A percentile compares a stretch with the other conserved stretches of the same genome.
These are phyloP conservation scores for Ceraceosorus bombacis DNA, from an alignment of 1,284 basidiomycete species.

Conservation along the genomic window DNA sequence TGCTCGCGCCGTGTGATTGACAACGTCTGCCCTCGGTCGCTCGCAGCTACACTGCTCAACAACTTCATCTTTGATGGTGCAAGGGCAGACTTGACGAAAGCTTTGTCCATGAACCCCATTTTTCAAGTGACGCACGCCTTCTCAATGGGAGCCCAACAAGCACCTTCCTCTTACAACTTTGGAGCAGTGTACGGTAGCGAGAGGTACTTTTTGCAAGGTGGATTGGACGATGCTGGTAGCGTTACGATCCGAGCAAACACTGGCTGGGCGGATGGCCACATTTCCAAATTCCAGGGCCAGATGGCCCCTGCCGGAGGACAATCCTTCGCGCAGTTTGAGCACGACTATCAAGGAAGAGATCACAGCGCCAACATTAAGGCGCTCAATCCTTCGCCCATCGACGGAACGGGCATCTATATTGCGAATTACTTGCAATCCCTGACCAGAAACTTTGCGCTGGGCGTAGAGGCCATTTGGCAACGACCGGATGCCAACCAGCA, in stretches of 20 bases:
- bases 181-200: constrained; percentile 84
- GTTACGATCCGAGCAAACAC: constrained; percentile 84
- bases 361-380: constrained; percentile 81
- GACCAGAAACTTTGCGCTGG: constrained; percentile 80
- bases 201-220: constrained; percentile 84
- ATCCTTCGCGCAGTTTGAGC: constrained; percentile 68
- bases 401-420: constrained; percentile 85
- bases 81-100: constrained; percentile 90
- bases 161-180: constrained; percentile 74
- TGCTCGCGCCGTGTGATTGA: constrained; percentile 8
- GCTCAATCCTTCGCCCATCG: constrained; percentile 81
- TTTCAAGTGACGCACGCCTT: constrained; percentile 99
- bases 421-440: constrained; percentile 92
- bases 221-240: constrained; percentile 84
- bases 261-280: constrained; percentile 70
- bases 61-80: constrained; percentile 97
- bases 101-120: constrained; percentile 80
- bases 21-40: constrained; percentile 4
- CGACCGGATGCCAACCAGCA: constrained; percentile 53
- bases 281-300: constrained; percentile 84
- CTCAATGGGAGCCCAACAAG: constrained; percentile 59
- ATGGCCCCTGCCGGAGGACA: constrained; percentile 53
- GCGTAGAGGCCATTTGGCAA: constrained; percentile 83
- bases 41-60: constrained; percentile 72
- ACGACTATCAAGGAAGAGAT: constrained; percentile 85